Percentiles rank a stretch among this genome's conserved stretches.
These are phyloP conservation scores for Suillus bovinus DNA, from an alignment of 768 basidiomycete species.

Conservation along the genomic window DNA sequence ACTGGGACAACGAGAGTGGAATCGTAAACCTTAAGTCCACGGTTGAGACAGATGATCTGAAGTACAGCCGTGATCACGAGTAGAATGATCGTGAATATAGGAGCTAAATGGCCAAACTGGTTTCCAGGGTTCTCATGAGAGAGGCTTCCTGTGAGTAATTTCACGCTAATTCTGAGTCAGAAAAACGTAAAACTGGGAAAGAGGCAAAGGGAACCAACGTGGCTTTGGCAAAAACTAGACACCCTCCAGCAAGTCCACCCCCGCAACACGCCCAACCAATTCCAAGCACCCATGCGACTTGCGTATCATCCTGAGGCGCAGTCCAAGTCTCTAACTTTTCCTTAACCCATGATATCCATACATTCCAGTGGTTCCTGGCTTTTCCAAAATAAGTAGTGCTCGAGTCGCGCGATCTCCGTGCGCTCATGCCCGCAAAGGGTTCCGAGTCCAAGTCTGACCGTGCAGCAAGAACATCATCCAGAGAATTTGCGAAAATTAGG, in stretches of 20 bases:
- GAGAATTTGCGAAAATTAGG: conserved; percentile 66
- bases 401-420: conserved; percentile 22
- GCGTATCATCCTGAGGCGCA: conserved; percentile 78
- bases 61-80: conserved; percentile 73
- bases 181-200: conserved; percentile 9
- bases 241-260: conserved; percentile 86
- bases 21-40: conserved; percentile 87
- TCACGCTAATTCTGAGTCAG: conserved; percentile 52
- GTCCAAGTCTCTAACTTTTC: conserved; percentile 75
- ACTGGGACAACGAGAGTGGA: conserved; percentile 91
- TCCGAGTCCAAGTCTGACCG: conserved; percentile 68
- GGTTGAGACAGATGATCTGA: conserved; percentile 91
- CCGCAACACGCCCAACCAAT: conserved; percentile 95
- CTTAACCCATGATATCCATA: conserved; percentile 51
- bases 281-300: conserved; percentile 87
- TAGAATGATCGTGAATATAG: conserved; percentile 71
- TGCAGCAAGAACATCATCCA: conserved; percentile 71
- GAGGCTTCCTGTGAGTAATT: conserved; percentile 72
- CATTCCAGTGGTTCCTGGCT: conserved; percentile 43
- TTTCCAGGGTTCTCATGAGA: conserved; percentile 84
- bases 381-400: conserved; percentile 32
- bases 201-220: conserved; percentile 23
- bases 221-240: conserved; percentile 78
- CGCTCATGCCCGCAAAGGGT: conserved; percentile 47
- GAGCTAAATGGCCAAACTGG: conserved; percentile 80